Conservation (phyloP, 331 rosid species). For the Pyrus hybrid region DNA sequence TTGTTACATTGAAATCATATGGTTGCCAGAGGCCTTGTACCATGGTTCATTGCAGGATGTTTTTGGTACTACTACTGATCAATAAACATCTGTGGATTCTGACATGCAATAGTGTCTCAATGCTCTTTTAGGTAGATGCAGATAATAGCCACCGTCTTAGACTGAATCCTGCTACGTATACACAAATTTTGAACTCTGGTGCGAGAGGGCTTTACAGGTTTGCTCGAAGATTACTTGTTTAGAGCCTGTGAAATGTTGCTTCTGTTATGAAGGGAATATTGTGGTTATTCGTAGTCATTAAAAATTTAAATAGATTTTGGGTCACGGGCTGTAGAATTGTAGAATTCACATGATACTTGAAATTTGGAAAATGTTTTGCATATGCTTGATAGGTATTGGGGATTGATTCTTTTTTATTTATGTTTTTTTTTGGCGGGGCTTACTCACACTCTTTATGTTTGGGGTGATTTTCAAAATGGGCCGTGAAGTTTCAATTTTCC, state of each 20-base stretch:
- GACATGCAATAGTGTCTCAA: background rate
- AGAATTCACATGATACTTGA: background rate
- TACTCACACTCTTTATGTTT: too few species aligned
- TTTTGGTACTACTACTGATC: background rate
- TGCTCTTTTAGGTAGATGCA: slow-evolving; percentile 64
- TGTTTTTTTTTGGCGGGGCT: too few species aligned
- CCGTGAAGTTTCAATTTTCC: too few species aligned
- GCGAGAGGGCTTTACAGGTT: slow-evolving; percentile 93
- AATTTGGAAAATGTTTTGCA: background rate
- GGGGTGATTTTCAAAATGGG: too few species aligned
- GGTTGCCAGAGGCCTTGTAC: background rate
- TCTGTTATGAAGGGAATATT: background rate
- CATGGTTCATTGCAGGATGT: background rate
- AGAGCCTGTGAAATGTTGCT: background rate
- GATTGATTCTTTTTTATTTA: background rate
- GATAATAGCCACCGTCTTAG: slow-evolving; percentile 50
- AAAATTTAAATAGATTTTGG: background rate
- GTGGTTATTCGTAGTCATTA: background rate
- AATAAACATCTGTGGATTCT: background rate
- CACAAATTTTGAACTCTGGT: slow-evolving; percentile 56
- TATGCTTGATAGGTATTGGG: background rate
- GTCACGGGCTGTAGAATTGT: background rate
- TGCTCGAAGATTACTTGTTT: background rate
- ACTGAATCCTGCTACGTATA: slow-evolving; percentile 71
- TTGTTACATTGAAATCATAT: background rate